Percentiles rank a stretch among this genome's conserved stretches.
Conservation (phyloP, 495 filamentous ascomycete genomes). For the Jackrogersella multiformis region DNA sequence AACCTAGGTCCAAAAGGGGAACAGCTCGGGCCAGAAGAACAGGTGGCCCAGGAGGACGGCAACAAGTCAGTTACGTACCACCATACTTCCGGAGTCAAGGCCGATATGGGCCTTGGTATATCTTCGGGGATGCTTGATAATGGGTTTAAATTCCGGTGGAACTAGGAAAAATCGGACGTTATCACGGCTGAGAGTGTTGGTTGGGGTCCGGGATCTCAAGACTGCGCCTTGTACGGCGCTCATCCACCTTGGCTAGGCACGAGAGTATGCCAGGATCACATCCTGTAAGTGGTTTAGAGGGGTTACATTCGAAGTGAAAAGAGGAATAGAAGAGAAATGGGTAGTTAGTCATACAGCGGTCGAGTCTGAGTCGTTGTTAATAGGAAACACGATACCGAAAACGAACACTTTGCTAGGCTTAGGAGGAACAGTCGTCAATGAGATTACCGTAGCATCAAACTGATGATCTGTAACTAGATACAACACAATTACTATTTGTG, state of each 20-base stretch:
- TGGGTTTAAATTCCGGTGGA: conserved; percentile 11
- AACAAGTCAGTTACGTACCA: conserved; percentile 6
- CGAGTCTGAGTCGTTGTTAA: conserved; percentile 2
- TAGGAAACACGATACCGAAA: conserved; percentile 8
- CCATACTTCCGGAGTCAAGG: conserved; percentile 16
- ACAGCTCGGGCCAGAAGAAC: background rate
- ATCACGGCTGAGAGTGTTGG: conserved; percentile 30
- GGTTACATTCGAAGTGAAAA: conserved; percentile 30
- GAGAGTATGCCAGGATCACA: conserved; percentile 32
- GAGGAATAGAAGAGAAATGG: conserved; percentile 12
- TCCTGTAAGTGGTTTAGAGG: conserved; percentile 24
- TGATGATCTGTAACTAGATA: conserved; percentile 20
- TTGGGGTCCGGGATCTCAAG: conserved; percentile 35
- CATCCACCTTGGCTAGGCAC: conserved; percentile 39
- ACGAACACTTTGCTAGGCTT: conserved; percentile 4
- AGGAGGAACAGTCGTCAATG: conserved; percentile 11
- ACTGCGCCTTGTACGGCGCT: conserved; percentile 38
- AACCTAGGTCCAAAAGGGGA: conserved; percentile 13
- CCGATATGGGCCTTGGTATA: conserved; percentile 15
- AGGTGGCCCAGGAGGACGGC: conserved; percentile 13
- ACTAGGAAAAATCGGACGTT: conserved; percentile 11
- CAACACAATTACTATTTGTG: conserved; percentile 18
- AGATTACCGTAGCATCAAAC: conserved; percentile 30
- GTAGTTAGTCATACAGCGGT: conserved; percentile 10
- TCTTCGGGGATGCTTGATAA: conserved; percentile 11